These are phyloP conservation scores for Umbelopsis sp. DNA, from an alignment of 192 early-diverging fungal species.

Conservation along the genomic window DNA sequence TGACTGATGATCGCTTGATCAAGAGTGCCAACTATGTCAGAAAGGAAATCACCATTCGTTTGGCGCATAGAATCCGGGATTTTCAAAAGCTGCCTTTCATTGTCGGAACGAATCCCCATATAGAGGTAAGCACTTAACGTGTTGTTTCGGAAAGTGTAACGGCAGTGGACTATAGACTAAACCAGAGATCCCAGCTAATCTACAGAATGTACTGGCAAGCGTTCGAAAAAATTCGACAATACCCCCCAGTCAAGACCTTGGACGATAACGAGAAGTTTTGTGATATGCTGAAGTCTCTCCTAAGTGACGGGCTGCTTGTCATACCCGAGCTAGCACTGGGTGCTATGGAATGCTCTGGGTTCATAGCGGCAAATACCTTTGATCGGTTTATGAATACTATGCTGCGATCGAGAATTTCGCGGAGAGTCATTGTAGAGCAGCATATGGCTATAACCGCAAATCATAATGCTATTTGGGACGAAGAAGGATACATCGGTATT, in stretches of 20 bases:
- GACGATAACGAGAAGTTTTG: conserved; percentile 87
- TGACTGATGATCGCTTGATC: conserved; percentile 83
- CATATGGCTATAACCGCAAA: conserved; percentile 81
- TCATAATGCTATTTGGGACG: conserved; percentile 37
- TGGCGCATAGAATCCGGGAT: conserved; percentile 92
- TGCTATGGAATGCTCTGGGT: conserved; percentile 74
- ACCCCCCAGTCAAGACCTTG: conserved; percentile 74
- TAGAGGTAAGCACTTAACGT: conserved; percentile 45
- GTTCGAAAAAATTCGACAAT: conserved; percentile 78
- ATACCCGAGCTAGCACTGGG: conserved; percentile 93
- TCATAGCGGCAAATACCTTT: neutral
- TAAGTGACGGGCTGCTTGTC: conserved; percentile 82
- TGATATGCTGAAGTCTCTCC: conserved; percentile 67
- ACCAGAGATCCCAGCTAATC: neutral
- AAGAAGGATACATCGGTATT: conserved; percentile 66
- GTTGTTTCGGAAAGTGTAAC: neutral
- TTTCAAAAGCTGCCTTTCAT: conserved; percentile 95
- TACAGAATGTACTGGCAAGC: conserved; percentile 93
- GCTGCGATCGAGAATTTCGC: conserved; percentile 85
- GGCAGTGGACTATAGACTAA: neutral
- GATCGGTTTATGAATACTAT: conserved; percentile 92
- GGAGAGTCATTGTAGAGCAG: conserved; percentile 93
- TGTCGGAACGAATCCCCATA: conserved; percentile 92
- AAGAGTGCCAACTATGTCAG: conserved; percentile 91
- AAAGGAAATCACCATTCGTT: conserved; percentile 84